A percentile compares a stretch with the other conserved stretches of the same genome.
These are phyloP conservation scores for Boletus subluridellus DNA, from an alignment of 1,284 basidiomycete genomes.

Conservation along the genomic window DNA sequence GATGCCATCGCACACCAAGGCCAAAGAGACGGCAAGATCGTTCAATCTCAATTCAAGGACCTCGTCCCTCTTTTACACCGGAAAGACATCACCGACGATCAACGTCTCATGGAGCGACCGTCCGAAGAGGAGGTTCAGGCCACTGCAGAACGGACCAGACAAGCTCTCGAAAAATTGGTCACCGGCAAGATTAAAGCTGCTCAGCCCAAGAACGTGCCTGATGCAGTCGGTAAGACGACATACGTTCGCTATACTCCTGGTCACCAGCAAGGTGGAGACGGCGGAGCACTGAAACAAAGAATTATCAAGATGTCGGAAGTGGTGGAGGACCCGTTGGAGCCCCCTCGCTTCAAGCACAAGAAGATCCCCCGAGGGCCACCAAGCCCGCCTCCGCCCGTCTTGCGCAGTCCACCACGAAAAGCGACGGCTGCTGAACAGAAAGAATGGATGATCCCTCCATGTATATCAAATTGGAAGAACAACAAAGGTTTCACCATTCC, in stretches of 20 bases:
- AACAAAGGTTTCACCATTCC: slow-evolving; percentile 99
- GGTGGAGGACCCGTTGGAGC: slow-evolving; percentile 96
- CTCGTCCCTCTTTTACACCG: slow-evolving; percentile 90
- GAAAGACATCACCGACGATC: slow-evolving; percentile 78
- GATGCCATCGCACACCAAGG: slow-evolving; percentile 97
- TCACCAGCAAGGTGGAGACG: slow-evolving; percentile 67
- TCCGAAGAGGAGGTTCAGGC: slow-evolving; percentile 86
- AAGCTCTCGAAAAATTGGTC: slow-evolving; percentile 90
- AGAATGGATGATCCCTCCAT: slow-evolving; percentile 99
- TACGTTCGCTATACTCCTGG: slow-evolving; percentile 98
- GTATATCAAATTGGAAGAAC: slow-evolving; percentile 99
- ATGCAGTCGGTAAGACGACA: slow-evolving; percentile 71
- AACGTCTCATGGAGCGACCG: slow-evolving; percentile 82
- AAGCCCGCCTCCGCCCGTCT: slow-evolving; percentile 94
- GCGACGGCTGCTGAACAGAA: slow-evolving; percentile 97
- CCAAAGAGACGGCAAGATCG: slow-evolving; percentile 76
- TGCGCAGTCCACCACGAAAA: slow-evolving; percentile 93
- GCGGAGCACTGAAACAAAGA: slow-evolving; percentile 77
- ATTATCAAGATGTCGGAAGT: slow-evolving; percentile 99
- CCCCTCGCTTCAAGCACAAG: slow-evolving; percentile 96
- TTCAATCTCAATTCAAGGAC: slow-evolving; percentile 97
- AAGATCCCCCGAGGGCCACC: slow-evolving; percentile 96
- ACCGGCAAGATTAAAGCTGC: slow-evolving; percentile 96
- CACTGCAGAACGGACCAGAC: slow-evolving; percentile 87
- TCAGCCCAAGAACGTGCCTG: slow-evolving; percentile 86